Conservation (phyloP, 352 stramenopile genomes). For the Pythium sp. region DNA sequence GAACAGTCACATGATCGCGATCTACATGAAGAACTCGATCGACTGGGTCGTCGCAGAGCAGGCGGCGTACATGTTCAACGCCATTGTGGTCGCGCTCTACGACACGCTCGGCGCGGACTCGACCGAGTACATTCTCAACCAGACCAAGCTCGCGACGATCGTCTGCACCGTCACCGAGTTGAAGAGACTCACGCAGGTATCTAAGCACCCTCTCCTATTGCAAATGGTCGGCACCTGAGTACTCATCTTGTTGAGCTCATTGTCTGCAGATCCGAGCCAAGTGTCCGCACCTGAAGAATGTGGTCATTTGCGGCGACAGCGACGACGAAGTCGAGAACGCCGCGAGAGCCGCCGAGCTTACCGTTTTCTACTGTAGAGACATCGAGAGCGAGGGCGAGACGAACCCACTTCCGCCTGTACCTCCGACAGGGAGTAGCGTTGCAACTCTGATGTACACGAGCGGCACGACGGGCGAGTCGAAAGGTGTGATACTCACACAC, state of each 20-base stretch:
- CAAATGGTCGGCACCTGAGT: background rate
- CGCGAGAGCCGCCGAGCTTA: slow-evolving; percentile 31
- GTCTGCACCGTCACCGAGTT: slow-evolving; percentile 61
- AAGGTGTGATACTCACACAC: slow-evolving; percentile 96
- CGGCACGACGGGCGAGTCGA: slow-evolving; percentile 95
- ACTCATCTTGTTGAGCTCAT: background rate
- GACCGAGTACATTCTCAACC: slow-evolving; percentile 73
- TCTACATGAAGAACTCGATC: slow-evolving; percentile 97
- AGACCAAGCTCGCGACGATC: slow-evolving; percentile 65
- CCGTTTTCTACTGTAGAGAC: slow-evolving; percentile 35
- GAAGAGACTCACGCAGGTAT: slow-evolving; percentile 39
- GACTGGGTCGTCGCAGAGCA: slow-evolving; percentile 95
- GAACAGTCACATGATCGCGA: slow-evolving; percentile 62
- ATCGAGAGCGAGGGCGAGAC: slow-evolving; percentile 40
- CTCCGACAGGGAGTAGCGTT: slow-evolving; percentile 61
- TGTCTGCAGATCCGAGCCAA: slow-evolving; percentile 26
- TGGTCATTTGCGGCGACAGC: slow-evolving; percentile 37
- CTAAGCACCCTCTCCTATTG: background rate
- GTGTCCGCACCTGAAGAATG: slow-evolving; percentile 47
- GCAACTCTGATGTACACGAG: slow-evolving; percentile 95
- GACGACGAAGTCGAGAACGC: slow-evolving; percentile 37
- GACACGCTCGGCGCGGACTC: slow-evolving; percentile 75
- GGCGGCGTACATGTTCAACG: slow-evolving; percentile 43
- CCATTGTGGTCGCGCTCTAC: slow-evolving; percentile 63
- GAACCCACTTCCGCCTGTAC: slow-evolving; percentile 25